Evolutionary conservation across 2,329 filamentous ascomycete genomes (phyloP).

Genomic region (Pestalotiopsis sp.): DNA sequence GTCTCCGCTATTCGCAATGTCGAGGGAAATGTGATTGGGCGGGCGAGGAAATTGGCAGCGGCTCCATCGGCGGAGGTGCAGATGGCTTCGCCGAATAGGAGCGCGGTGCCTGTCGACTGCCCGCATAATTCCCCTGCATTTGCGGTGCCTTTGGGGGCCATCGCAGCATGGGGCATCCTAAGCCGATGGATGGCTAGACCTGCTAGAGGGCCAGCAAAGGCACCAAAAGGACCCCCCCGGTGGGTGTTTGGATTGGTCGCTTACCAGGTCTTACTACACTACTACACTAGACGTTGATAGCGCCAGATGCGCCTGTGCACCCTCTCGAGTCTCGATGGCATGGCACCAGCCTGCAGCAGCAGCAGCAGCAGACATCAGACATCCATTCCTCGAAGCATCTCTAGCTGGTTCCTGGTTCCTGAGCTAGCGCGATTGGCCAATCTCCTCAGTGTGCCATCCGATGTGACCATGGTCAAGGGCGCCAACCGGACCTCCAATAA

Average conservation of each 20-base stretch:
- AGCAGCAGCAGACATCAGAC: not conserved
- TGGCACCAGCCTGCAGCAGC: not conserved
- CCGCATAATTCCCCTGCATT: not conserved
- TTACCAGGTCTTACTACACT: not conserved
- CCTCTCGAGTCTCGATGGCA: not conserved
- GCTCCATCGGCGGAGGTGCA: slow-evolving; percentile 12
- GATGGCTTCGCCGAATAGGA: slow-evolving; percentile 23
- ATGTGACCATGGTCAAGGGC: slow-evolving; percentile 6
- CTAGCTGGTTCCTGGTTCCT: not conserved
- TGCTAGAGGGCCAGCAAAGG: not conserved
- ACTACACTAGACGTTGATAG: not conserved
- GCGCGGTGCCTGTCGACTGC: slow-evolving; percentile 18
- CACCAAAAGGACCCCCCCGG: not conserved
- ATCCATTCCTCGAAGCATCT: not conserved
- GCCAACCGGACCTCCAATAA: not conserved
- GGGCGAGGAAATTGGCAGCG: slow-evolving; percentile 6
- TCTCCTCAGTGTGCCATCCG: slow-evolving; percentile 7
- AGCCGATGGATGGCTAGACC: slow-evolving; percentile 19
- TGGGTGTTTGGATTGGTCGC: not conserved
- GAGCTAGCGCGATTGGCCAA: not conserved
- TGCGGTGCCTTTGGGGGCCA: not conserved
- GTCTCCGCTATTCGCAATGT: not conserved
- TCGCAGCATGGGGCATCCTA: not conserved
- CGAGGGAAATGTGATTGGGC: not conserved
- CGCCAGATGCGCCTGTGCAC: not conserved